phyloP scores from a whole-genome alignment of 169 alveolate genomes.

The Fabrea salina region DNA sequence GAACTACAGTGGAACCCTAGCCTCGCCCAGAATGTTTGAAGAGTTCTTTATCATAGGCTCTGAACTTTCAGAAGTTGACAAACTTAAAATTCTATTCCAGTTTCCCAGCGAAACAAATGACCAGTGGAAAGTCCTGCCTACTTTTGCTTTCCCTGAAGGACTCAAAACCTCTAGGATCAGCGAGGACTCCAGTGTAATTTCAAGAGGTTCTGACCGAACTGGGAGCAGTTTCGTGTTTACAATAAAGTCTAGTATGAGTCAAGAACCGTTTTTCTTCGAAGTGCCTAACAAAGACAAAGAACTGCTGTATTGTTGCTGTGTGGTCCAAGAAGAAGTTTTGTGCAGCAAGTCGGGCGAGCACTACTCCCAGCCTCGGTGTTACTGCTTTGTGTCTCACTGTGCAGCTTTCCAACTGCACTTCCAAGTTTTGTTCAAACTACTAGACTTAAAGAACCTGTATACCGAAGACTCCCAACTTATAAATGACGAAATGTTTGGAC shows the following conservation, averaged over 20 bases:
- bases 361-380: not conserved
- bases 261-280: not conserved
- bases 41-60: not conserved
- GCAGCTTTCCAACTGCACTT: slow-evolving; percentile 21
- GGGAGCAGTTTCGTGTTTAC: slow-evolving; percentile 9
- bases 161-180: too few relatives aligned
- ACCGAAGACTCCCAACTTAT: not conserved
- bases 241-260: not conserved
- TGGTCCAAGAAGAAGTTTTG: not conserved
- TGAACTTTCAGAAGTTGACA: too few relatives aligned
- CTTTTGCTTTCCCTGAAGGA: slow-evolving; percentile 13
- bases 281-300: slow-evolving; percentile 10
- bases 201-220: too few relatives aligned
- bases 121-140: not conserved
- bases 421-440: not conserved
- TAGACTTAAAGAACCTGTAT: not conserved
- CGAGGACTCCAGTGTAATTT: too few relatives aligned
- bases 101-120: too few relatives aligned
- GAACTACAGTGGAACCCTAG: too few relatives aligned
- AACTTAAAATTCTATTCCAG: too few relatives aligned
- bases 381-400: slow-evolving; percentile 16
- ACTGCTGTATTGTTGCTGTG: slow-evolving; percentile 24
- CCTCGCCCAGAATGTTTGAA: too few relatives aligned
- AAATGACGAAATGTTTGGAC: not conserved
- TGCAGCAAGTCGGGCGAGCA: not conserved